Percentiles rank a stretch among this genome's conserved stretches.
Conservation (phyloP, 345 rosid genomes). For the Aquilaria sinensis region DNA sequence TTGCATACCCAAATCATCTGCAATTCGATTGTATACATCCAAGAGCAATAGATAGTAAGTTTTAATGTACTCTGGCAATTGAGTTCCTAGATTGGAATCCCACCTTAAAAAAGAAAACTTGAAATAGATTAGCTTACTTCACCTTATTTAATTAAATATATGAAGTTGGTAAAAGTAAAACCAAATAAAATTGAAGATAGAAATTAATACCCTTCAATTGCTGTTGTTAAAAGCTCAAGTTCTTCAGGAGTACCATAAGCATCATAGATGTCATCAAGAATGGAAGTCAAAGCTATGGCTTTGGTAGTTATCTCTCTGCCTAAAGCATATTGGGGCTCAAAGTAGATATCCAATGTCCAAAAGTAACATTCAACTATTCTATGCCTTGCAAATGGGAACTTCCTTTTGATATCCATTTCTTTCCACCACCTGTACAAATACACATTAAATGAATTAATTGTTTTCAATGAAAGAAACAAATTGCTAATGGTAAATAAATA, state of each 20-base stretch:
- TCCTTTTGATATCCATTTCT: slow-evolving; percentile 12
- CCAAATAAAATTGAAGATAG: not conserved
- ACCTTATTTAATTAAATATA: too few relatives aligned
- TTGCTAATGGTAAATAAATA: not conserved
- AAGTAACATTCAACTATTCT: not conserved
- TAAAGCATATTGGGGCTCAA: slow-evolving; percentile 7
- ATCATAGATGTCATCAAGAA: slow-evolving; percentile 21
- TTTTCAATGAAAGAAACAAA: not conserved
- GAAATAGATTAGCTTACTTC: not conserved
- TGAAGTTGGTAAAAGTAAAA: not conserved
- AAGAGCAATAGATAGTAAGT: slow-evolving; percentile 17
- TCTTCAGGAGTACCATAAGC: slow-evolving; percentile 26
- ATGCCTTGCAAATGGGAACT: slow-evolving; percentile 11
- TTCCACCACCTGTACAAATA: slow-evolving; percentile 19
- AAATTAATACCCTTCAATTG: slow-evolving; percentile 15
- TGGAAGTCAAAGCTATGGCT: not conserved
- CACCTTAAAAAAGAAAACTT: slow-evolving; percentile 13
- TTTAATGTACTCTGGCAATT: slow-evolving; percentile 26
- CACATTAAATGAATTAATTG: not conserved
- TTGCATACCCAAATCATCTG: slow-evolving; percentile 7
- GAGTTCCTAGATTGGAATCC: slow-evolving; percentile 1
- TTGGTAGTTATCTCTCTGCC: slow-evolving; percentile 16
- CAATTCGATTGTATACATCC: slow-evolving; percentile 20
- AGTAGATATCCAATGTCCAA: slow-evolving; percentile 10
- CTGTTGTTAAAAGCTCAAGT: slow-evolving; percentile 15